A percentile compares a stretch with the other conserved stretches of the same genome.
Conservation (phyloP, 2,329 filamentous ascomycete genomes). For the Epichloe gansuensis region DNA sequence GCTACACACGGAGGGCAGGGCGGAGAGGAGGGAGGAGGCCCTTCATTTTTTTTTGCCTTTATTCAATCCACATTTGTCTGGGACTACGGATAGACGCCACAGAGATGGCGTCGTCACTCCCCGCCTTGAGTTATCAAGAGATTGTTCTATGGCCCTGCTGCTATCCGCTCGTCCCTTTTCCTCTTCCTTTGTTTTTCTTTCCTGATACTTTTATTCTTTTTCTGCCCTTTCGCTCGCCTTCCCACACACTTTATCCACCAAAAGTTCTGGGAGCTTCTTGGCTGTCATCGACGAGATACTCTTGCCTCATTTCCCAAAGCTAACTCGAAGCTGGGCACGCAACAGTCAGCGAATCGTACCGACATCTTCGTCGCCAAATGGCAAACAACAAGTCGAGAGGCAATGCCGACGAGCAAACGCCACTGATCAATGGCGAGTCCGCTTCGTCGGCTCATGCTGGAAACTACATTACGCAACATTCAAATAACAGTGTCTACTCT, state of each 20-base stretch:
- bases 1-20: no score
- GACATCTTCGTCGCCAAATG: conserved; percentile 14
- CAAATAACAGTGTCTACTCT: conserved; percentile 14
- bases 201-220: not conserved
- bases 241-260: not conserved
- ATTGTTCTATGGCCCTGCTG: not conserved
- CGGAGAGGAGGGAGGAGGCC: not conserved
- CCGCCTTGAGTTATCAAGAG: not conserved
- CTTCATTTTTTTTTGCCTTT: not conserved
- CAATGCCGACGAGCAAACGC: conserved; percentile 26
- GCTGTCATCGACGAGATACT: not conserved
- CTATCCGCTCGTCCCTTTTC: not conserved
- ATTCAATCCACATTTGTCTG: not conserved
- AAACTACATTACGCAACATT: conserved; percentile 11
- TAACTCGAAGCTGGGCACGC: not conserved
- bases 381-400: conserved; percentile 20
- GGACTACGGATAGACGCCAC: not conserved
- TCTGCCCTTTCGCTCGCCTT: not conserved
- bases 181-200: not conserved
- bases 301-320: not conserved
- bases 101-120: not conserved
- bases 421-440: conserved; percentile 28
- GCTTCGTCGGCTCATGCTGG: conserved; percentile 13
- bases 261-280: not conserved
- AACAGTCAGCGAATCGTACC: conserved; percentile 7